Base-by-base conservation (phyloP, 176 grass and related monocot species). In the Rhynchospora pubera region DNA sequence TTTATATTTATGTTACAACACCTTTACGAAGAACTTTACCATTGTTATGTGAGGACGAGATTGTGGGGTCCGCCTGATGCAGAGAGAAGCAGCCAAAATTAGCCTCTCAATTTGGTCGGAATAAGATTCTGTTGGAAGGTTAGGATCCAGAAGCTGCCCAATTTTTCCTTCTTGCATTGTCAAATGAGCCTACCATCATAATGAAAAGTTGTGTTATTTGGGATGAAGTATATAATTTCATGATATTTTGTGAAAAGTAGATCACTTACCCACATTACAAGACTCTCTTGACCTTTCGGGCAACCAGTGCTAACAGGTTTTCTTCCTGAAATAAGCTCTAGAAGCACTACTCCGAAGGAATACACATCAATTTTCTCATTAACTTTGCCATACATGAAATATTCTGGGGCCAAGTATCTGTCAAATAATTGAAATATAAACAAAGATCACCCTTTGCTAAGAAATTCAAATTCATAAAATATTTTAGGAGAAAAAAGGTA, bases 341-440 rank as follows among this genome's bases (percentile, higher is more conserved):
- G 92, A 87, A 99, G 90, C 61, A 99, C 92, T 0, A 99, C 96
- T 18, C 96, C 96, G 65, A 99, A 99, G 23, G 96, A 90, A 5
- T 95, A 99, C 57, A 99, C 92, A 80, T 99, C 96, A 9, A 93
- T 99, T 80, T 99, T 99, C 79, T 95, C 86, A 23, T 88, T 93
- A 78, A 99, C 86, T 66, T 95, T 99, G 47, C 96, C 96, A 68
- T 95, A 89, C 92, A 95, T 91, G 84, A 99, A 99, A 84, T 93
- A 99, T 73, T 99, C 96, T 48, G 96, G 96, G 86, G 96, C 96
- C 62, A 99, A 87, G 65, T 99, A 99, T 69, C 96, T 99, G 85
- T 1, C 7, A 78, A n/a, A 28, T 45, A 87, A 56, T 72, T 87
- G 10, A 12, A 64, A 62, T 12, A 28, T 66, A 82, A 24, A 28